Conservation (phyloP, 345 rosid genomes). For the Clausena lansium region DNA sequence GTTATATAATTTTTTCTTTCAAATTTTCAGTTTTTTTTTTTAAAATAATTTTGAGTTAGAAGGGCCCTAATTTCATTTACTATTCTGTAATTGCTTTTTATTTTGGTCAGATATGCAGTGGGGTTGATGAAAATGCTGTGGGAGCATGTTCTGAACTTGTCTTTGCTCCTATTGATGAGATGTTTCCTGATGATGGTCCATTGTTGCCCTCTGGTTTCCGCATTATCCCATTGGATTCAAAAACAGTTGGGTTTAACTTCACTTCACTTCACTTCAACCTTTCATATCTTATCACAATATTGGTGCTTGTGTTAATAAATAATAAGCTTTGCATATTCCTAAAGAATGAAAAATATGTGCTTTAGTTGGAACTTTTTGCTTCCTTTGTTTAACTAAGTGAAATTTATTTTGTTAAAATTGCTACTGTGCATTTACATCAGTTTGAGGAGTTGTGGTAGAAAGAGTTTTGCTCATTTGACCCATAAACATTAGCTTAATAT, state of each 20-base stretch:
- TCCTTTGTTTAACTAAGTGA: neutral
- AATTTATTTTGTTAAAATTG: neutral
- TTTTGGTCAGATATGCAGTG: conserved; percentile 73
- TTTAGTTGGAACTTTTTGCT: neutral
- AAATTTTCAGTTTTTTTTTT: neutral
- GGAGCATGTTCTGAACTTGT: conserved; percentile 93
- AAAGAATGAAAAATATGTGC: neutral
- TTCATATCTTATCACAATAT: neutral
- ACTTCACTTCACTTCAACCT: neutral
- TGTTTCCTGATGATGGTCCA: conserved; percentile 98
- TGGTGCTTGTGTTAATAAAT: neutral
- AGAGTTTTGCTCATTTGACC: neutral
- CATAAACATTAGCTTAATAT: neutral
- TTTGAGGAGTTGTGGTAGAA: neutral
- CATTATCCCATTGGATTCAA: conserved; percentile 83
- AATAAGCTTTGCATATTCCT: neutral
- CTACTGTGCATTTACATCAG: neutral
- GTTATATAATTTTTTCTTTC: neutral
- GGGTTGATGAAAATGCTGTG: conserved; percentile 87
- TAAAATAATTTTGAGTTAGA: neutral
- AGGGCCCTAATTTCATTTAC: neutral
- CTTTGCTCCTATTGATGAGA: conserved; percentile 96
- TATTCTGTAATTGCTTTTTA: conserved; percentile 1
- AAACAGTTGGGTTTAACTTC: conserved; percentile 52
- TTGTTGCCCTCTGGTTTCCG: conserved; percentile 97